Percentiles rank a stretch among this genome's conserved stretches.
Conservation (phyloP, 2,329 filamentous ascomycete species). For the Thielaviopsis punctulata region DNA sequence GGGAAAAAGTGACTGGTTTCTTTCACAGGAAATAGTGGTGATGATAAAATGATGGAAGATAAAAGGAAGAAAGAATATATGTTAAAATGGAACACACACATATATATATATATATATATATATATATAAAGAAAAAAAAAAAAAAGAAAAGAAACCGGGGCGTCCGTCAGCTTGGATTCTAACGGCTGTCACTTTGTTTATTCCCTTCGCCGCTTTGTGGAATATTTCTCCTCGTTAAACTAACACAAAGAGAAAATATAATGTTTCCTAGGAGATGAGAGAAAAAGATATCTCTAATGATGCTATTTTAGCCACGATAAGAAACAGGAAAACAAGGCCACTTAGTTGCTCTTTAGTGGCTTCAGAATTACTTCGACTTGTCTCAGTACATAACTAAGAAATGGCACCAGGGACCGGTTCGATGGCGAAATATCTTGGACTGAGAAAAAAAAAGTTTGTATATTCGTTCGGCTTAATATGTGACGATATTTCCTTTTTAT, state of each 20-base stretch:
- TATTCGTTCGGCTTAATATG: background rate
- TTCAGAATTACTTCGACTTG: too few relatives aligned
- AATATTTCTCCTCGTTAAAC: background rate
- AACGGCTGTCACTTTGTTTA: background rate
- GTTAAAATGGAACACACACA: background rate
- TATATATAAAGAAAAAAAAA: too few relatives aligned
- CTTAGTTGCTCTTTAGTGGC: background rate
- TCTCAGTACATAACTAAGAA: background rate
- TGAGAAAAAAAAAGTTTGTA: too few relatives aligned
- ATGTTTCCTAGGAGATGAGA: background rate
- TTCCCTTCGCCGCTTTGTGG: too few relatives aligned
- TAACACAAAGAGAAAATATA: too few relatives aligned
- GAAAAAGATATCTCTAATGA: background rate
- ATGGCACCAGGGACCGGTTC: background rate
- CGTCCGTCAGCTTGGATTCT: background rate
- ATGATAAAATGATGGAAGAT: too few relatives aligned
- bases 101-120: background rate
- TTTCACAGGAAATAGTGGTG: too few relatives aligned
- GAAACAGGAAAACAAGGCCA: background rate
- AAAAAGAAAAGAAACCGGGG: background rate
- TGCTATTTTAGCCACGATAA: background rate
- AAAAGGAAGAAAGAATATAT: background rate
- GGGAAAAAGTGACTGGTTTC: too few relatives aligned
- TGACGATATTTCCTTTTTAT: background rate
- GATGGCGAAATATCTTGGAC: background rate